These are phyloP conservation scores for Taiwanofungus camphoratus DNA, from an alignment of 1,284 basidiomycete species.

Conservation along the genomic window DNA sequence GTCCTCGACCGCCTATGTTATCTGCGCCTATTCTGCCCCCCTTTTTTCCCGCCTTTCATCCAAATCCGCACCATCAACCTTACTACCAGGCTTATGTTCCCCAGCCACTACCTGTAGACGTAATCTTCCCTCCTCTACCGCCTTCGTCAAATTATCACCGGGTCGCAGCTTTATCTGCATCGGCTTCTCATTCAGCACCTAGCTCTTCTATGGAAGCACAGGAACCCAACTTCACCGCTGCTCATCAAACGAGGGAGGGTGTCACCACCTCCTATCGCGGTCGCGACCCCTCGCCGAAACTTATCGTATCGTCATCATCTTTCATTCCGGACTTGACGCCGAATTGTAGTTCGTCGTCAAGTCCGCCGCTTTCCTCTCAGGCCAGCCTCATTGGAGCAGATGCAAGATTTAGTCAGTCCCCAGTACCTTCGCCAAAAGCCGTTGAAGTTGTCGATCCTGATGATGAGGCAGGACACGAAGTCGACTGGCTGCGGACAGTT, in stretches of 20 bases:
- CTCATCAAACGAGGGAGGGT: no score
- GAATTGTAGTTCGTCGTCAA: conserved; percentile 62
- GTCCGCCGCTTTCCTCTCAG: conserved; percentile 44
- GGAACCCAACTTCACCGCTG: background rate
- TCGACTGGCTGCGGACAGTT: conserved; percentile 11
- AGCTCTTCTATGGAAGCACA: background rate
- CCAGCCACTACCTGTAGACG: conserved; percentile 45
- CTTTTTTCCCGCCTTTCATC: conserved; percentile 47
- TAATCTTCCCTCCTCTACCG: conserved; percentile 66
- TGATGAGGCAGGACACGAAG: conserved; percentile 13
- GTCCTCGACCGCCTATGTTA: conserved; percentile 22
- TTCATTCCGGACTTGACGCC: conserved; percentile 59
- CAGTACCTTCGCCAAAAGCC: conserved; percentile 4
- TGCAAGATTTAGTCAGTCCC: conserved; percentile 15
- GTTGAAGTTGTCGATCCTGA: conserved; percentile 4
- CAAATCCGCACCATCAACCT: conserved; percentile 62
- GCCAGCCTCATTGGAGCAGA: conserved; percentile 13
- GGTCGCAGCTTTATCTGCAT: conserved; percentile 19
- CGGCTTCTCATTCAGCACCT: conserved; percentile 13
- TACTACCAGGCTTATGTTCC: conserved; percentile 54
- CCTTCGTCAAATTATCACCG: conserved; percentile 41
- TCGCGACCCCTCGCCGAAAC: conserved; percentile 13
- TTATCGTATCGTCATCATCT: conserved; percentile 25
- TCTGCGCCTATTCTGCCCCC: conserved; percentile 38
- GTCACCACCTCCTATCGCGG: conserved; percentile 2